phyloP scores from a whole-genome alignment of 129 eudicot genomes.

The Arctium minus region DNA sequence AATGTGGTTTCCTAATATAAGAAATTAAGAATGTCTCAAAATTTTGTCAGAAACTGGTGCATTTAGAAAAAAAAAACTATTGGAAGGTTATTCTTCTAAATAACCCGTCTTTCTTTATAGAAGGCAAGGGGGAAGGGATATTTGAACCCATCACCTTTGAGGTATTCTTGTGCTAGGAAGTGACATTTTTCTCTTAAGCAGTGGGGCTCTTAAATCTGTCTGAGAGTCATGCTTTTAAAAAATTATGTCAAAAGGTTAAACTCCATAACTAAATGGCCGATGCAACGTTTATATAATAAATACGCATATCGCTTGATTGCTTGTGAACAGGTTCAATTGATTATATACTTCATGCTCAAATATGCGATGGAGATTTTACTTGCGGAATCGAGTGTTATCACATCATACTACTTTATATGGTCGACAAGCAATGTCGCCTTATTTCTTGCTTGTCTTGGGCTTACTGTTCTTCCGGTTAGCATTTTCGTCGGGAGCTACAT shows the following conservation, averaged over 20 bases:
- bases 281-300: background rate
- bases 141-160: too few relatives aligned
- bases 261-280: background rate
- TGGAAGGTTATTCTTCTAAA: background rate
- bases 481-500: constrained; percentile 62
- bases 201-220: background rate
- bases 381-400: constrained; percentile 69
- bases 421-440: constrained; percentile 51
- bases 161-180: background rate
- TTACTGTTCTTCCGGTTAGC: constrained; percentile 67
- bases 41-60: too few relatives aligned
- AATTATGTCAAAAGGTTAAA: background rate
- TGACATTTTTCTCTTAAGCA: too few relatives aligned
- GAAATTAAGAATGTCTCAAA: background rate
- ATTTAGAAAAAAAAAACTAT: too few relatives aligned
- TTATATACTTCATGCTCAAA: constrained; percentile 72
- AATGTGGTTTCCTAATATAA: too few relatives aligned
- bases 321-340: constrained; percentile 51
- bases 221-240: background rate
- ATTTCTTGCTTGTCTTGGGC: constrained; percentile 64
- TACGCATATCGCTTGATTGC: background rate
- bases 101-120: background rate
- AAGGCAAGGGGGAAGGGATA: too few relatives aligned
- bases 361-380: constrained; percentile 71
- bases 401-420: constrained; percentile 60